Conservation (phyloP, 2,329 filamentous ascomycete species). For the Aspergillus alliaceus region DNA sequence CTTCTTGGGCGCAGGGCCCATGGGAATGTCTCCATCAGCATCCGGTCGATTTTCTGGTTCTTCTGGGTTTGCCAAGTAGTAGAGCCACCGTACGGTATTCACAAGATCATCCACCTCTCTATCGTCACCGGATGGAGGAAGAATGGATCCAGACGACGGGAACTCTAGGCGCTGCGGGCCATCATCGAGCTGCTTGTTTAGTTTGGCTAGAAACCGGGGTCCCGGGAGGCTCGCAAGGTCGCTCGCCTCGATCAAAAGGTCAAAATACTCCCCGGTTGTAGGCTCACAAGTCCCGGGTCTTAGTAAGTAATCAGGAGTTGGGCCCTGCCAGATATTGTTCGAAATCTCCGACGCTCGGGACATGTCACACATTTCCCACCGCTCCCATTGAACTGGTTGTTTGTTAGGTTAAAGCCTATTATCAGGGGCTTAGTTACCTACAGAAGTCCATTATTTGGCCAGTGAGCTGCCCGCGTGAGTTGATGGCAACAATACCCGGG, state of each 20-base stretch:
- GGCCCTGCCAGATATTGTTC: slow-evolving; percentile 85
- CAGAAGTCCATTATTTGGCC: slow-evolving; percentile 83
- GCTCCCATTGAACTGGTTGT: slow-evolving; percentile 69
- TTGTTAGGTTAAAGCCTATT: slow-evolving; percentile 9
- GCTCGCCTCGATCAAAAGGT: slow-evolving; percentile 84
- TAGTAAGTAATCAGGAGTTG: slow-evolving; percentile 70
- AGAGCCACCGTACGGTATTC: slow-evolving; percentile 87
- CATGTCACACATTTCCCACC: slow-evolving; percentile 91
- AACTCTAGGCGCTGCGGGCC: slow-evolving; percentile 70
- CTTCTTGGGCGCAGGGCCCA: slow-evolving; percentile 43
- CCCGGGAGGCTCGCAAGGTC: slow-evolving; percentile 79
- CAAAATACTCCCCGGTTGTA: slow-evolving; percentile 63
- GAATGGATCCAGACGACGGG: slow-evolving; percentile 89
- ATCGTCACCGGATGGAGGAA: slow-evolving; percentile 80
- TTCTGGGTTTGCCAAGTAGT: slow-evolving; percentile 71
- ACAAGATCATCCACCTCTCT: slow-evolving; percentile 80
- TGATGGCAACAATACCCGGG: slow-evolving; percentile 70
- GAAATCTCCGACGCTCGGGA: slow-evolving; percentile 85
- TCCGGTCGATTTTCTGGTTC: slow-evolving; percentile 41
- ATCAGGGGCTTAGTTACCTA: slow-evolving; percentile 35
- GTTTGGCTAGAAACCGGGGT: slow-evolving; percentile 61
- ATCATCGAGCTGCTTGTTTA: slow-evolving; percentile 58
- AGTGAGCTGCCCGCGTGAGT: slow-evolving; percentile 69
- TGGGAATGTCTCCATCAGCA: slow-evolving; percentile 58
- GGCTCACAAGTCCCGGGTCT: slow-evolving; percentile 36